Base-by-base conservation (phyloP, 768 basidiomycete species). In the Leccinum subgranulosum region DNA sequence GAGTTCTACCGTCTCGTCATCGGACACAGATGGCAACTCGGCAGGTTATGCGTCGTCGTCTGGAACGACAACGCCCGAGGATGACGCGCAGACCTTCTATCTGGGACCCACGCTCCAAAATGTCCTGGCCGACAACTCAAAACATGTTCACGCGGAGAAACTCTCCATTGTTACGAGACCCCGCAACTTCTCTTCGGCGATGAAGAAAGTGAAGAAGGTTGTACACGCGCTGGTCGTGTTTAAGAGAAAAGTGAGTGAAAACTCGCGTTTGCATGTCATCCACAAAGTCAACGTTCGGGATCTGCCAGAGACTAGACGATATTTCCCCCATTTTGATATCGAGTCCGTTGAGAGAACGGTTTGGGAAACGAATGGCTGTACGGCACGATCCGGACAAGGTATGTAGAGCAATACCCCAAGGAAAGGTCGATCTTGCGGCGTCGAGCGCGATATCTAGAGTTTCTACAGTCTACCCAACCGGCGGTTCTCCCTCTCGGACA, bases 41-140 rank as follows among this genome's bases (percentile, higher is more conserved):
- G 31, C 34, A 25, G 55, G 57, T 46, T 70, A 70, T 27, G 43
- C 59, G 0, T 70, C 69, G 47, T 70, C 70, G 46, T 72, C 69
- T 50, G 69, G 69, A 23, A 64, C 68, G 64, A 70, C 69, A 48
- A 70, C 69, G 12, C 69, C 69, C 43, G 71, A 72, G 59, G 69
- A 72, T 19, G 71, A 72, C 1, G 53, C 60, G 2, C 31, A 66
- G 48, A 59, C 36, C 7, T 72, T 69, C 49, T 45, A 68, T 34
- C 64, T 72, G 0, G 60, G 64, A 19, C 43, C 49, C 46, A 49
- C 57, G 25, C 34, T 67, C 15, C 52, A 34, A 29, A 36, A 15
- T 14, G 51, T 47, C 34, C 46, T 64, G 21, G 25, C 39, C 21
- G 55, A 55, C 43, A 63, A 58, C 43, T 14, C 54, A 29, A 60